Conservation (phyloP, 163 green algal genomes). For the Chlamydomonas reinhardtii region DNA sequence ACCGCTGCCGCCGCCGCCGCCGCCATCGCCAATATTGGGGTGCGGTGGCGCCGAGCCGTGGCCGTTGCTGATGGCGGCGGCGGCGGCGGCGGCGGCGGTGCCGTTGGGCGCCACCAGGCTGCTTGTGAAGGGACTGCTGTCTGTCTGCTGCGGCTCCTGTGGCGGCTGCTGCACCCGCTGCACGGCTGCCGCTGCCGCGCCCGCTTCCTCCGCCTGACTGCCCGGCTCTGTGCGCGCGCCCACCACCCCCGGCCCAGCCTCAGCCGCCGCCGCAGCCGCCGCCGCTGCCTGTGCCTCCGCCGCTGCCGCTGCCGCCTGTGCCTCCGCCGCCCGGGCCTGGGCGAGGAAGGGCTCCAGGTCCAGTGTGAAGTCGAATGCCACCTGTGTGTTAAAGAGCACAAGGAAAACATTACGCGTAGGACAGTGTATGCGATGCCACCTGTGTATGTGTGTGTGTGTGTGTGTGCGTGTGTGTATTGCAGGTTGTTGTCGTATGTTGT, state of each 20-base stretch:
- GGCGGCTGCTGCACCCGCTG: no score
- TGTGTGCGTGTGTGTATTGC: no score
- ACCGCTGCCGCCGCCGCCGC: constrained; percentile 18
- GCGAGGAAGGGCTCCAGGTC: constrained; percentile 20
- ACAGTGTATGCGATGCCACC: no score
- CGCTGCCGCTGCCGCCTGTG: neutral
- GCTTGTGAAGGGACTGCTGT: neutral
- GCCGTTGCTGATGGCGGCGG: neutral
- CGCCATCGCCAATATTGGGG: neutral
- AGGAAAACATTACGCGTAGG: no score
- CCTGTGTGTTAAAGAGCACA: neutral
- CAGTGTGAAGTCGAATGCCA: constrained; percentile 39
- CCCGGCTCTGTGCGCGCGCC: no score
- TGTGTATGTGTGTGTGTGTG: no score
- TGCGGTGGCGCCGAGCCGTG: no score
- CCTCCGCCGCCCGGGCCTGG: neutral
- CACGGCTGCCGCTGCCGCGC: no score
- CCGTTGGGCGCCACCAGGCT: no score
- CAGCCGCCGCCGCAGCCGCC: neutral
- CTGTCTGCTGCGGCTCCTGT: neutral
- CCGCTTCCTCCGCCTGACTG: no score
- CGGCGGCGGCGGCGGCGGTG: constrained; percentile 2
- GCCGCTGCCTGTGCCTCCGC: neutral
- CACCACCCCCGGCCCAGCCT: no score
- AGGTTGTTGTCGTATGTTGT: no score